Evolutionary conservation across 2,329 filamentous ascomycete species (phyloP).

Genomic region (Epichloe hybrida): DNA sequence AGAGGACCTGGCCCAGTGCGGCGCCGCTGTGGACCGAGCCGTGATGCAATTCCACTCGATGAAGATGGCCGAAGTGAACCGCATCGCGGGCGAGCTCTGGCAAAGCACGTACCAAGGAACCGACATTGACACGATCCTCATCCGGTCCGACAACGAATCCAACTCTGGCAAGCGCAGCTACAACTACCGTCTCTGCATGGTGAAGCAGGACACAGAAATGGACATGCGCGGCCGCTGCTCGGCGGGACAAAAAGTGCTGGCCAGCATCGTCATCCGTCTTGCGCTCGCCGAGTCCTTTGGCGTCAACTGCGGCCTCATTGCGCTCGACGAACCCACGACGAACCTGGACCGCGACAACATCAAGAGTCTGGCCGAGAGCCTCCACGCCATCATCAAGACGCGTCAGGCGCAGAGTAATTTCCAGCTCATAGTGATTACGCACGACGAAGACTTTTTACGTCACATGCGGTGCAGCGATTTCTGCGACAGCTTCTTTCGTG

Average conservation of each 20-base stretch:
- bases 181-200: constrained; percentile 97
- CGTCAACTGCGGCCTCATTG: constrained; percentile 88
- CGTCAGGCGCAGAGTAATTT: constrained; percentile 85
- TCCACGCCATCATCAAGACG: constrained; percentile 76
- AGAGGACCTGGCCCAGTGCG: constrained; percentile 75
- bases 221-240: constrained; percentile 98
- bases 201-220: constrained; percentile 95
- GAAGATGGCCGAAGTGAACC: constrained; percentile 98
- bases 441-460: constrained; percentile 90
- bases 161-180: constrained; percentile 64
- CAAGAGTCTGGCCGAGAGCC: constrained; percentile 66
- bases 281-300: constrained; percentile 95
- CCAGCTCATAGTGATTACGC: constrained; percentile 95
- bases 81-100: constrained; percentile 93
- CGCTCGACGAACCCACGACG: constrained; percentile 92
- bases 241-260: constrained; percentile 90
- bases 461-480: constrained; percentile 93
- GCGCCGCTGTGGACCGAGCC: constrained; percentile 76
- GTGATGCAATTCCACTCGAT: constrained; percentile 94
- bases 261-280: constrained; percentile 92
- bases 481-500: constrained; percentile 80
- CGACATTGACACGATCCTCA: constrained; percentile 92
- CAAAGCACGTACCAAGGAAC: constrained; percentile 92
- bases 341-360: constrained; percentile 96
- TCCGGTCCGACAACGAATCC: constrained; percentile 79